A percentile compares a stretch with the other conserved stretches of the same genome.
Evolutionary conservation across 352 stramenopile species (phyloP).

Genomic region (Peronosclerospora sorghi): DNA sequence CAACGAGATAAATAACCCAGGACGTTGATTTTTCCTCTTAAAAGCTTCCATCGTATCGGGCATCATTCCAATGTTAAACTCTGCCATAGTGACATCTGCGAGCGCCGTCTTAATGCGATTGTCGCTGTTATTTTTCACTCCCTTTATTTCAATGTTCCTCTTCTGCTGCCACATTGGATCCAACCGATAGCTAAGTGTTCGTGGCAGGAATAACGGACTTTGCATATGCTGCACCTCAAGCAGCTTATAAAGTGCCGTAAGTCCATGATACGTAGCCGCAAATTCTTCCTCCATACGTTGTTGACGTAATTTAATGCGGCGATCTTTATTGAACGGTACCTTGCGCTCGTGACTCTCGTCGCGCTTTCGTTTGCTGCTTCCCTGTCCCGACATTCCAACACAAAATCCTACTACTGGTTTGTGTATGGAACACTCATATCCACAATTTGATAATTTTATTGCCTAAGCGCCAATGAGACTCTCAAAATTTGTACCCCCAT

Average conservation of each 20-base stretch:
- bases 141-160: conserved; percentile 7
- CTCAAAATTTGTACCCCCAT: no score
- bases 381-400: conserved; percentile 13
- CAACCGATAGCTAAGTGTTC: conserved; percentile 67
- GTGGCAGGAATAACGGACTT: conserved; percentile 62
- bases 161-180: conserved; percentile 20
- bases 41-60: conserved; percentile 51
- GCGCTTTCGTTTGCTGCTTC: conserved; percentile 52
- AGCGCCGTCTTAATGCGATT: conserved; percentile 1
- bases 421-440: no score
- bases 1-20: conserved; percentile 44
- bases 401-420: background rate
- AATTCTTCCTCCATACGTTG: conserved; percentile 79
- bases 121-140: background rate
- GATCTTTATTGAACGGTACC: conserved; percentile 18
- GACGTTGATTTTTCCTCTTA: conserved; percentile 38
- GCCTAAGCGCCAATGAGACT: no score
- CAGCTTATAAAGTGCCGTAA: conserved; percentile 77
- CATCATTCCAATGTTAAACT: conserved; percentile 64
- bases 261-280: conserved; percentile 55
- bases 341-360: conserved; percentile 39
- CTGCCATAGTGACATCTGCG: conserved; percentile 25
- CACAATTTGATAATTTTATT: no score
- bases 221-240: conserved; percentile 64
- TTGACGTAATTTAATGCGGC: conserved; percentile 40